phyloP scores from a whole-genome alignment of 345 rosid species.

The Rhizophora apiculata region DNA sequence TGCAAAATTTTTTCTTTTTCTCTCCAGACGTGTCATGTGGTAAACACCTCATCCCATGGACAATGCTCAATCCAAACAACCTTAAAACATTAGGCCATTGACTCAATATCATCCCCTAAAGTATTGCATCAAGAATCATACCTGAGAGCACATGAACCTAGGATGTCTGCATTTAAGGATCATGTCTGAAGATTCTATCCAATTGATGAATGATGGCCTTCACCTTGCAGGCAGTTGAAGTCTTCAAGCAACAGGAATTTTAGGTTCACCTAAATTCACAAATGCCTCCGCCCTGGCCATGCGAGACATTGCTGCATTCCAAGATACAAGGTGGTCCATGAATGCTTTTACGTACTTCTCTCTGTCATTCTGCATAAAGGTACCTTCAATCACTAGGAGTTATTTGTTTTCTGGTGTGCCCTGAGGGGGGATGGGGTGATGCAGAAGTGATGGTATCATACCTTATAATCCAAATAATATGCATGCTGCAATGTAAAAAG shows the following conservation, averaged over 20 bases:
- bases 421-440: neutral
- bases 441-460: constrained; percentile 19
- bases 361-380: constrained; percentile 59
- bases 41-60: too few relatives aligned
- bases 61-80: too few relatives aligned
- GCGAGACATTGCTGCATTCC: constrained; percentile 69
- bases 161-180: too few relatives aligned
- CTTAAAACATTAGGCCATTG: too few relatives aligned
- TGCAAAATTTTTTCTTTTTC: too few relatives aligned
- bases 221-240: neutral
- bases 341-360: constrained; percentile 59
- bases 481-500: constrained; percentile 62
- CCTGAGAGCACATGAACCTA: too few relatives aligned
- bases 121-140: too few relatives aligned
- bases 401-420: neutral
- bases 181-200: too few relatives aligned
- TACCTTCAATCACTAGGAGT: constrained; percentile 3
- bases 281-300: constrained; percentile 89
- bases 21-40: too few relatives aligned
- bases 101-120: too few relatives aligned
- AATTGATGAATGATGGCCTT: neutral
- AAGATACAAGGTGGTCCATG: constrained; percentile 82
- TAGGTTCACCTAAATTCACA: constrained; percentile 83
- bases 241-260: constrained; percentile 65
- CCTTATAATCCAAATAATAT: constrained; percentile 92